A percentile compares a stretch with the other conserved stretches of the same genome.
phyloP scores from a whole-genome alignment of 108 stramenopile species.

The Epithemia pelagica region DNA sequence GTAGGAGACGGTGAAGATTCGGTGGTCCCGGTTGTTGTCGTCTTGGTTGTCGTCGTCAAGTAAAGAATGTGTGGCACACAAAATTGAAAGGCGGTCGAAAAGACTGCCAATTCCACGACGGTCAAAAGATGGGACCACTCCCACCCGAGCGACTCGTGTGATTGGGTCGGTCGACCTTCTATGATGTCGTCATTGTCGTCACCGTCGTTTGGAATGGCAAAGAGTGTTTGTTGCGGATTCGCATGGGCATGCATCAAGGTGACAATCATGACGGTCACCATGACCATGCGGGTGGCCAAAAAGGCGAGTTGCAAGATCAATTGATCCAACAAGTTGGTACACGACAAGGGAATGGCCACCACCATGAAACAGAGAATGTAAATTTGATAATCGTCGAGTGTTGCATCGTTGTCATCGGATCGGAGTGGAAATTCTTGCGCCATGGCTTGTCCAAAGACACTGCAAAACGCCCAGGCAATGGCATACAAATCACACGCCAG shows the following conservation, averaged over 20 bases:
- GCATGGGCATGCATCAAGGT: slow-evolving; percentile 4
- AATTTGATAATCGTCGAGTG: slow-evolving; percentile 1
- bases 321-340: slow-evolving; percentile 12
- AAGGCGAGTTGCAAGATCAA: slow-evolving; percentile 12
- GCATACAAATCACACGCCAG: slow-evolving; percentile 9
- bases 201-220: background rate
- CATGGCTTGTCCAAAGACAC: slow-evolving; percentile 15
- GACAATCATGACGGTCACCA: slow-evolving; percentile 17
- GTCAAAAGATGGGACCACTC: background rate
- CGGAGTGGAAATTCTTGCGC: slow-evolving; percentile 9
- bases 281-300: slow-evolving; percentile 6
- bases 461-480: slow-evolving; percentile 10
- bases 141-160: background rate
- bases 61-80: slow-evolving; percentile 8
- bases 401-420: background rate
- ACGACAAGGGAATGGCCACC: slow-evolving; percentile 12
- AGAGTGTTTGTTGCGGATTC: background rate
- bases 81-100: slow-evolving; percentile 19
- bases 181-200: background rate
- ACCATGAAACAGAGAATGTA: slow-evolving; percentile 10
- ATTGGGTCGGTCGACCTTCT: background rate
- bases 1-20: background rate
- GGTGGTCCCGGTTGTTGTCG: slow-evolving; percentile 1
- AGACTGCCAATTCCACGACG: background rate
- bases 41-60: background rate